Conservation (phyloP, 1,284 basidiomycete genomes). For the Rhodotorula mucilaginosa region DNA sequence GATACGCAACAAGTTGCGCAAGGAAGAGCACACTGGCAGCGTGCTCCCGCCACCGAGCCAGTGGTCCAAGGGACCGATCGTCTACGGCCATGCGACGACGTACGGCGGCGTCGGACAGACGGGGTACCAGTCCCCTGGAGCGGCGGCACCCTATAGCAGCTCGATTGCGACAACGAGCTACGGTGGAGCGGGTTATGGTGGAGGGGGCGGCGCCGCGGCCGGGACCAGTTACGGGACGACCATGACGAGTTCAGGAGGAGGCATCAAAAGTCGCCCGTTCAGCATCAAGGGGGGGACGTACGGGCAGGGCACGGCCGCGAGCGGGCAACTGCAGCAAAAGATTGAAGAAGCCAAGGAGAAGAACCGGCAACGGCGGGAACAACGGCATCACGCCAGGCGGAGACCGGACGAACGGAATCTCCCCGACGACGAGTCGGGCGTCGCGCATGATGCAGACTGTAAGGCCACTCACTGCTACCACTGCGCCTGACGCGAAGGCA, state of each 20-base stretch:
- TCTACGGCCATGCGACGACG: slow-evolving; percentile 17
- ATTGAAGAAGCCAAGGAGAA: slow-evolving; percentile 34
- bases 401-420: slow-evolving; percentile 31
- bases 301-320: slow-evolving; percentile 7
- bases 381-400: slow-evolving; percentile 16
- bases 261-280: slow-evolving; percentile 8
- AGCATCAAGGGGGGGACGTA: slow-evolving; percentile 16
- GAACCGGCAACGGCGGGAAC: slow-evolving; percentile 30
- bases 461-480: neutral
- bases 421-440: slow-evolving; percentile 32
- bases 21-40: slow-evolving; percentile 27
- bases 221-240: slow-evolving; percentile 1
- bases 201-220: neutral
- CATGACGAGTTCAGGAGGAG: neutral
- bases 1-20: slow-evolving; percentile 20
- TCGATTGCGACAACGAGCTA: neutral
- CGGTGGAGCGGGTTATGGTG: neutral
- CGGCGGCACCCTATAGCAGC: neutral
- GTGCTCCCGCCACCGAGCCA: slow-evolving; percentile 29
- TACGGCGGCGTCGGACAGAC: slow-evolving; percentile 10
- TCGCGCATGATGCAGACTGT: slow-evolving; percentile 40
- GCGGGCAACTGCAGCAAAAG: slow-evolving; percentile 27
- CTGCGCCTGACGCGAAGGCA: no score
- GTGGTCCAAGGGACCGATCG: slow-evolving; percentile 11
- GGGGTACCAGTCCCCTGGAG: slow-evolving; percentile 23